phyloP scores from a whole-genome alignment of 495 filamentous ascomycete genomes.

The Recurvomyces mirabilis region DNA sequence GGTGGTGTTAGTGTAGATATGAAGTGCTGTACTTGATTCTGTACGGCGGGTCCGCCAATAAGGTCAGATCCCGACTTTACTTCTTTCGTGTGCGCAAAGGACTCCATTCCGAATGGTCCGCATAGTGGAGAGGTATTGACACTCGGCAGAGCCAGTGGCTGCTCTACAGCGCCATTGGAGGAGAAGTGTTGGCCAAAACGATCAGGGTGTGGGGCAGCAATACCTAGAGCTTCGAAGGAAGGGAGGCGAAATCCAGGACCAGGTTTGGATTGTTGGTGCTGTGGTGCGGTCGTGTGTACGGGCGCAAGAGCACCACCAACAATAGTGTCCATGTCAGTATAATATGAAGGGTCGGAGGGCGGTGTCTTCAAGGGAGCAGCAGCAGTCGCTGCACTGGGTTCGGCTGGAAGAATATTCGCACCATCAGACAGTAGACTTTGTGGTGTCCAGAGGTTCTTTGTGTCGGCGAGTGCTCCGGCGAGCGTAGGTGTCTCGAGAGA shows the following conservation, averaged over 20 bases:
- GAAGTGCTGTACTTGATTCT: slow-evolving; percentile 9
- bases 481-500: too few relatives aligned
- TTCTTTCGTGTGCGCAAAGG: background rate
- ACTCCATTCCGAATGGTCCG: background rate
- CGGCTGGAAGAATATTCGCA: too few relatives aligned
- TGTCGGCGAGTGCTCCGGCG: too few relatives aligned
- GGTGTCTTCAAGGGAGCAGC: too few relatives aligned
- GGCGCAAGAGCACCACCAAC: slow-evolving; percentile 14
- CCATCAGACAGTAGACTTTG: too few relatives aligned
- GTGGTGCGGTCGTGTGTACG: slow-evolving; percentile 3
- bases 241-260: slow-evolving; percentile 26
- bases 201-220: slow-evolving; percentile 30
- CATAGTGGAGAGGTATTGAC: background rate
- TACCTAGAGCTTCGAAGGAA: slow-evolving; percentile 30
- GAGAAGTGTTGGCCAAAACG: slow-evolving; percentile 13
- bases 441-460: too few relatives aligned
- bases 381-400: too few relatives aligned
- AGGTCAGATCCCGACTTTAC: background rate
- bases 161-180: background rate
- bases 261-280: slow-evolving; percentile 9
- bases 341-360: too few relatives aligned
- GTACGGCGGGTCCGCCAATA: slow-evolving; percentile 5
- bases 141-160: background rate
- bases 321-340: slow-evolving; percentile 7
- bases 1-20: slow-evolving; percentile 28